phyloP scores from a whole-genome alignment of 2,329 filamentous ascomycete genomes.

The Epichloe festucae region DNA sequence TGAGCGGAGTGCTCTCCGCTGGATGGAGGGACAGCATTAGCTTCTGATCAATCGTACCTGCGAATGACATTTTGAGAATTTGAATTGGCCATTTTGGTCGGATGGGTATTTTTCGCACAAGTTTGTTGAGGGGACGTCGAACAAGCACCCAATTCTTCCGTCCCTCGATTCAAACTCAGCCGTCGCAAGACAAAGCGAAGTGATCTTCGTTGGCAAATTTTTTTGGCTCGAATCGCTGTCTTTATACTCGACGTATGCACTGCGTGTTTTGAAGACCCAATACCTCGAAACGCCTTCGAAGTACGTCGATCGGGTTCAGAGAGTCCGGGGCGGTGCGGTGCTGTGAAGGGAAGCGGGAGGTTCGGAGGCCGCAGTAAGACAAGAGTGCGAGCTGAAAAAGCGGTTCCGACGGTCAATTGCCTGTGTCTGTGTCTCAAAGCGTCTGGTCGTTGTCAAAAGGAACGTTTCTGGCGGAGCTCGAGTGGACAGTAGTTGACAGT shows the following conservation, averaged over 20 bases:
- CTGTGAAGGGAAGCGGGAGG: not conserved
- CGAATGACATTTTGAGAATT: slow-evolving; percentile 46
- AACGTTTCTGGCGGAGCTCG: not conserved
- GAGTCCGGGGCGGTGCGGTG: not conserved
- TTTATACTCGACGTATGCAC: not conserved
- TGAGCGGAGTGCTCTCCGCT: not conserved
- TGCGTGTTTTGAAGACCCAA: not conserved
- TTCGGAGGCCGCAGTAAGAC: not conserved
- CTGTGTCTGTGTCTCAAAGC: not conserved
- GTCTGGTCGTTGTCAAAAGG: not conserved
- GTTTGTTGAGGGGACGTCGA: not conserved
- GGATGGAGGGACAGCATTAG: too few relatives aligned
- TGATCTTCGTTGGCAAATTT: too few relatives aligned
- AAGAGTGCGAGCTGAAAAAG: not conserved
- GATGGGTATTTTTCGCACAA: not conserved
- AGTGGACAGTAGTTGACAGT: not conserved
- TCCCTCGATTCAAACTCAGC: too few relatives aligned
- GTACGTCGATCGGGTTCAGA: not conserved
- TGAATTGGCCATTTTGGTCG: slow-evolving; percentile 28
- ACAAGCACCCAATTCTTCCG: too few relatives aligned
- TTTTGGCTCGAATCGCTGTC: not conserved
- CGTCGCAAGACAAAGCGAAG: too few relatives aligned
- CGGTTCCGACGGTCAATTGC: not conserved
- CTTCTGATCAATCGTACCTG: slow-evolving; percentile 34
- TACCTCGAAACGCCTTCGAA: not conserved